Evolutionary conservation across 257 asterid genomes (phyloP), one percentile per base, ranked within the genome.

Genomic region (Ballota nigra): DNA sequence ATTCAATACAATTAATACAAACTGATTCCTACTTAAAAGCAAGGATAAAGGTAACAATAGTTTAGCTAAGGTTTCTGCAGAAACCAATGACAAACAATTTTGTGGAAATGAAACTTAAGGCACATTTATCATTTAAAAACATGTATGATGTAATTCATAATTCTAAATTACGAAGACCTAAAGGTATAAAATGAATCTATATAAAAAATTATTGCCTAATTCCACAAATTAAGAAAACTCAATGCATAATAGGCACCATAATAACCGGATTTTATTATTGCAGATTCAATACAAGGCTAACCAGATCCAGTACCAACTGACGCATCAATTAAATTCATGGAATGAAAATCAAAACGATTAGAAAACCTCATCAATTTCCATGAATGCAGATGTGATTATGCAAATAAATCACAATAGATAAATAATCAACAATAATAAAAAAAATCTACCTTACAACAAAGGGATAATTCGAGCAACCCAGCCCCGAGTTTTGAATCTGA

Each of bases 401-500:
- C 73, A 26, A 63, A 29, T 34, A 5, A 65, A 70, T 45, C 69
- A 71, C 38, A 47, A 7, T 15, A 19, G 8, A 31, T 40, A 63
- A 47, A 60, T 16, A 0, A 53, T 28, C 45, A 59, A 51, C 55
- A n/a, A 23, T 38, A 15, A 28, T 4, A n/a, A 5, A n/a, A 20
- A 8, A 59, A 8, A 70, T 23, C 43, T 73, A 79, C 87, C 87
- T 79, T 79, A 33, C 43, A 2, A 31, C 66, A 78, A 31, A 64
- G 74, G 38, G 79, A 66, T 34, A 67, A 6, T 41, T 77, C 77
- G 11, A 76, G 74, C 82, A 74, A 79, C 59, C 75, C 84, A 40
- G 66, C 76, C 55, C 72, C 70, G 23, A 75, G 40, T 57, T 66
- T 63, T 33, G 79, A 76, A 82, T 82, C 84, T 61, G 68, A 76